Percentiles rank a stretch among this genome's conserved stretches.
Conservation (phyloP, 345 rosid species). For the Anastatica hierochuntica region DNA sequence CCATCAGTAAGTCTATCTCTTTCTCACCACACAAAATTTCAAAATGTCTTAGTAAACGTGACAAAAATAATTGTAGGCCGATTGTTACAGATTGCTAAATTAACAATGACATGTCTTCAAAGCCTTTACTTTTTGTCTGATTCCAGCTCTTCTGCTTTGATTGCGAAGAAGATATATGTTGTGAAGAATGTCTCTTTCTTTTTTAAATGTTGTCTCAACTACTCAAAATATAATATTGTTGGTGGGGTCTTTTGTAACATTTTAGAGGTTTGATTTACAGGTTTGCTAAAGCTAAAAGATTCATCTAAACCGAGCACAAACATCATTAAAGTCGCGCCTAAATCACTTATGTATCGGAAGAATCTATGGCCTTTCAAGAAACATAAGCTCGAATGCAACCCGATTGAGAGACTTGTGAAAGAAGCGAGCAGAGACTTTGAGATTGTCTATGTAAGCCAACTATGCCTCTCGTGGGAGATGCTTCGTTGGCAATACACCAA, state of each 20-base stretch:
- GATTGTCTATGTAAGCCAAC: slow-evolving; percentile 65
- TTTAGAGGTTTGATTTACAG: slow-evolving; percentile 21
- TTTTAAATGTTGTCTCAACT: slow-evolving; percentile 11
- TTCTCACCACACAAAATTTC: not conserved
- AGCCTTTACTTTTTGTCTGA: not conserved
- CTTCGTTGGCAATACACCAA: slow-evolving; percentile 69
- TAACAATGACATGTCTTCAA: slow-evolving; percentile 1
- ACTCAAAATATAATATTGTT: not conserved
- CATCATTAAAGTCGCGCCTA: slow-evolving; percentile 13
- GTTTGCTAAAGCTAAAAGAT: slow-evolving; percentile 47
- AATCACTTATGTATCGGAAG: slow-evolving; percentile 24
- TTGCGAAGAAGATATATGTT: slow-evolving; percentile 4
- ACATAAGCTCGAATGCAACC: slow-evolving; percentile 27
- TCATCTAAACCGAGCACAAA: slow-evolving; percentile 12
- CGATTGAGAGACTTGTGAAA: slow-evolving; percentile 29
- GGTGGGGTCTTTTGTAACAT: slow-evolving; percentile 2
- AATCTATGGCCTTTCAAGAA: slow-evolving; percentile 37
- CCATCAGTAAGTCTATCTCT: slow-evolving; percentile 42
- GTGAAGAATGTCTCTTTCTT: slow-evolving; percentile 7
- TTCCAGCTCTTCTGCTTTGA: not conserved
- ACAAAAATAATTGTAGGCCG: too few species aligned
- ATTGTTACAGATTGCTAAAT: not conserved
- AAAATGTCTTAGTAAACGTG: too few species aligned
- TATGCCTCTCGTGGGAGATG: slow-evolving; percentile 88
- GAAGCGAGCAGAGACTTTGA: slow-evolving; percentile 54